Evolutionary conservation across 257 asterid genomes (phyloP).

Genomic region (Marsdenia floribunda): DNA sequence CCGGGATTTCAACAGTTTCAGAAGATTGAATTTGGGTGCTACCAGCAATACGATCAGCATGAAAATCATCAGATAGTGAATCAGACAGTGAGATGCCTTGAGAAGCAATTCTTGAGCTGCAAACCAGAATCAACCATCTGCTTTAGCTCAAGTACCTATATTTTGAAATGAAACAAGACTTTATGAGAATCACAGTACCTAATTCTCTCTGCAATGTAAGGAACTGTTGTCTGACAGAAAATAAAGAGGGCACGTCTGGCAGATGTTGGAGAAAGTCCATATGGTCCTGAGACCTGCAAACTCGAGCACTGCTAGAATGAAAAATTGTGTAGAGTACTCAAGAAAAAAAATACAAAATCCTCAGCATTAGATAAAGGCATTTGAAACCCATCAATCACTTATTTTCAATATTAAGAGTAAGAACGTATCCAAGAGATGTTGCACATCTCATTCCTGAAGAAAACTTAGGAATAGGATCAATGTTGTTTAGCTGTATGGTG

Average conservation of each 20-base stretch:
- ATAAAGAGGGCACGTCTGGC: slow-evolving; percentile 91
- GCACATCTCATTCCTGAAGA: neutral
- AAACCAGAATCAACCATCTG: slow-evolving; percentile 23
- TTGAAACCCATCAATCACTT: neutral
- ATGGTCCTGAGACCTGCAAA: slow-evolving; percentile 75
- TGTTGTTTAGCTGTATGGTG: neutral
- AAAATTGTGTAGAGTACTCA: neutral
- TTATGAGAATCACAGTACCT: slow-evolving; percentile 37
- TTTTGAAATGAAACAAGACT: slow-evolving; percentile 5
- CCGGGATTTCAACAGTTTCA: slow-evolving; percentile 32
- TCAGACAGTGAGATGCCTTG: slow-evolving; percentile 66
- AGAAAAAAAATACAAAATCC: neutral
- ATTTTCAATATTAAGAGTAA: too few relatives aligned
- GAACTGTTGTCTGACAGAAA: slow-evolving; percentile 85
- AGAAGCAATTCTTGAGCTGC: slow-evolving; percentile 87
- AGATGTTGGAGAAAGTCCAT: slow-evolving; percentile 93
- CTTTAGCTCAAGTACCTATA: slow-evolving; percentile 4
- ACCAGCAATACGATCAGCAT: slow-evolving; percentile 26
- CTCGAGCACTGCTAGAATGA: slow-evolving; percentile 13
- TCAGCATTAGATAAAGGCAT: neutral
- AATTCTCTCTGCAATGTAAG: slow-evolving; percentile 89
- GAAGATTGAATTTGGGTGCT: slow-evolving; percentile 39
- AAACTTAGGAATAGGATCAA: neutral
- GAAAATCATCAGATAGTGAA: slow-evolving; percentile 44
- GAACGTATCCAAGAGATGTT: neutral